Percentiles rank a stretch among this genome's conserved stretches.
Evolutionary conservation across 116 monocot species (phyloP).

Genomic region (Posidonia oceanica): DNA sequence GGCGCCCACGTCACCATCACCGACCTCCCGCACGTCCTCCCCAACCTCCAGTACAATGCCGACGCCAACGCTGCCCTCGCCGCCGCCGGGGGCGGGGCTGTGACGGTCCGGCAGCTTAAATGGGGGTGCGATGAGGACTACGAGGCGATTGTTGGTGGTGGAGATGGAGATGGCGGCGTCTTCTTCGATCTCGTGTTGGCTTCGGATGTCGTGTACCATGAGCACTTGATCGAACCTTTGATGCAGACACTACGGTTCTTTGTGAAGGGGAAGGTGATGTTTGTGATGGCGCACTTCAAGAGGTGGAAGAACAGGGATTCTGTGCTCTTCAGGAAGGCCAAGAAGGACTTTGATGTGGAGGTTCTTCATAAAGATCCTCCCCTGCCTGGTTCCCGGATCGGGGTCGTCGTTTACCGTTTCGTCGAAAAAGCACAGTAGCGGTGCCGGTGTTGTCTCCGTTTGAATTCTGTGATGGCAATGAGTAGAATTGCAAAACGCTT

Average conservation of each 20-base stretch:
- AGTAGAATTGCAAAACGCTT: too few species aligned
- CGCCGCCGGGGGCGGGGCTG: conserved; percentile 39
- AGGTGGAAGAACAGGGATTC: conserved; percentile 89
- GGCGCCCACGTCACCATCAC: conserved; percentile 60
- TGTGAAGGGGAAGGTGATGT: conserved; percentile 48
- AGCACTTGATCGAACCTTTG: conserved; percentile 56
- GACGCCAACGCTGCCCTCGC: conserved; percentile 33
- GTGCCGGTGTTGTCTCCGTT: too few species aligned
- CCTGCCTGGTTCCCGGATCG: too few species aligned
- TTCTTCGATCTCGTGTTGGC: conserved; percentile 54
- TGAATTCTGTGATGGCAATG: too few species aligned
- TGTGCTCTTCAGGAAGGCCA: conserved; percentile 60
- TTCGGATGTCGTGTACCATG: conserved; percentile 81
- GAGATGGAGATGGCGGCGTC: not conserved
- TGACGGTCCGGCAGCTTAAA: conserved; percentile 33
- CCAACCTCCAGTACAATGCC: conserved; percentile 71
- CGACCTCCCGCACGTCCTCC: conserved; percentile 82
- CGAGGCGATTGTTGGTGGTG: not conserved
- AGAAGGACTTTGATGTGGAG: conserved; percentile 51
- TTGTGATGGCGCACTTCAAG: conserved; percentile 87
- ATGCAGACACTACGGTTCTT: conserved; percentile 45
- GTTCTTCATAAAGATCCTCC: too few species aligned
- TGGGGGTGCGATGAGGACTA: conserved; percentile 49
- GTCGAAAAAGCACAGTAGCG: too few species aligned
- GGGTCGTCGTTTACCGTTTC: too few species aligned